Base-by-base conservation (phyloP, 371 early-diverging fungal species). In the Polyrhizophydium stewartii region DNA sequence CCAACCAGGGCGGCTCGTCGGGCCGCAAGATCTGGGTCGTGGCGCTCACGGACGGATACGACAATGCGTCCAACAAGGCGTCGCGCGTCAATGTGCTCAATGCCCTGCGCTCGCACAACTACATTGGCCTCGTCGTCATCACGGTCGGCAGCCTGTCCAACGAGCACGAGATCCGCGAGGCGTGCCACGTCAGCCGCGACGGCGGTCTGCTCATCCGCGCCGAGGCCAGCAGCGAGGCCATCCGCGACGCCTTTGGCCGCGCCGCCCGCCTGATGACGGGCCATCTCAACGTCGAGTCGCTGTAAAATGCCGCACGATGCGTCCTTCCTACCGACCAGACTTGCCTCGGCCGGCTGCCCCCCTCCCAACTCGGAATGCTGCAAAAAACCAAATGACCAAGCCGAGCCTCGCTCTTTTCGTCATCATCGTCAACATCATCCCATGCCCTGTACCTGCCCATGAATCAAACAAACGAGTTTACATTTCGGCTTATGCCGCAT, bases 1-100 rank as follows among this genome's bases (percentile, higher is more conserved):
- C 16, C 55, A 17, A 32, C 55, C 10, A 22, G 41, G 22, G 53
- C 41, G 32, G 24, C 21, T 27, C 30, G 50, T 0, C 25, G 59
- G 58, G 43, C 5, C 43, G 61, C n/a, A 55, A 52, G 30, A 52
- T 27, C 17, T 70, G 71, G 71, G 40, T 70, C 33, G 49, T 57
- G 16, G 63, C 61, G 27, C 51, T 70, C 51, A 70, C 67, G 27
- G 71, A 70, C 38, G 71, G 71, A 9, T 63, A 51, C 21, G 71
- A 70, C 58, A 57, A 58, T 22, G 45, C 37, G 17, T 59, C 59
- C 2, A 5, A 21, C 33, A 40, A 35, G n/a, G 30, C 24, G 37
- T 30, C 53, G 19, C 2, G 16, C 30, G 17, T 13, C 21, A 28
- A 30, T 10, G 40, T 66, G n/a, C 12, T 21, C 17, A 27, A 37